Base-by-base conservation (phyloP, 257 asterid species). In the Voacanga thouarsii region DNA sequence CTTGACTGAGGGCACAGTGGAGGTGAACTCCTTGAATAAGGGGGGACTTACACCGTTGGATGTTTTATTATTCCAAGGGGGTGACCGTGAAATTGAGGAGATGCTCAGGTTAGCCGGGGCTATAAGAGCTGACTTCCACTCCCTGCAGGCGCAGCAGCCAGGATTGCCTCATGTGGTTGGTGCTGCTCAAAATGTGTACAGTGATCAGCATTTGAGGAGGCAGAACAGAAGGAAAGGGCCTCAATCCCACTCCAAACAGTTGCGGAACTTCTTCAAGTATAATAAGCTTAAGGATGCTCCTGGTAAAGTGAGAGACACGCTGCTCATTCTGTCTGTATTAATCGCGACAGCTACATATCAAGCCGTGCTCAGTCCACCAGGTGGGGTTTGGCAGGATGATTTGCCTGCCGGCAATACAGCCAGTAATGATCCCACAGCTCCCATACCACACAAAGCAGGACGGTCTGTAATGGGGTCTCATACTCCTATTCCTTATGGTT, bases 61-160 rank as follows among this genome's bases (percentile, higher is more conserved):
- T 65, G 82, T 82, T 59, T 76, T 76, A n/a, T 26, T 23, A 61
- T 71, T 78, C 44, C 79, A 85, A 71, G 90, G 85, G 0, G 90
- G 86, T 1, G 92, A 90, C 57, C 6, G 7, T 1, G 91, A 87
- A 18, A 83, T 91, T 37, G 88, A 85, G 43, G 84, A 84, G 63
- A 88, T 89, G 80, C 86, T 86, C 1, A 59, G 79, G 56, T 77
- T 47, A 71, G 82, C 78, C 1, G 90, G 91, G 9, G 86, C 77
- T 1, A n/a, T 56, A 41, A 64, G 68, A 68, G 60, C 77, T 18
- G 77, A 53, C 75, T 65, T 72, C 59, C 55, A 39, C 24, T 28
- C 76, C 33, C 10, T 21, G 66, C 77, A n/a, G n/a, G n/a, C n/a
- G n/a, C n/a, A 47, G 43, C 68, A 45, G 12, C 37, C 45, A 76